Evolutionary conservation across 1,139 yeast species (phyloP).

Genomic region (Suhomyces bokatorum): DNA sequence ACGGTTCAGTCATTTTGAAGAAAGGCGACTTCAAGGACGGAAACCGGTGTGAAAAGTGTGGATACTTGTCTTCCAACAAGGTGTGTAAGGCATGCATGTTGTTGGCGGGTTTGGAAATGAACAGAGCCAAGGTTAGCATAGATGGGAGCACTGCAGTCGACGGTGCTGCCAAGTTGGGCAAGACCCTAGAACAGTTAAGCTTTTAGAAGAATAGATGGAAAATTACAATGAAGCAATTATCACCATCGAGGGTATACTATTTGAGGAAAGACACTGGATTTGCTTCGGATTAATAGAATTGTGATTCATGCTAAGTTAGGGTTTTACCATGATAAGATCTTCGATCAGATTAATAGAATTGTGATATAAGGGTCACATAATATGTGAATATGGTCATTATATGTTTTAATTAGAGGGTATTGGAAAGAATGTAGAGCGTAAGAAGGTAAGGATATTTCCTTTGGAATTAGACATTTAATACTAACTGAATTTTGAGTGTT

Average conservation of each 20-base stretch:
- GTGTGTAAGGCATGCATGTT: constrained; percentile 93
- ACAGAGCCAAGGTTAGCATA: constrained; percentile 59
- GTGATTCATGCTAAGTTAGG: too few species aligned
- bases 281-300: neutral
- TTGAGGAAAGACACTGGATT: too few species aligned
- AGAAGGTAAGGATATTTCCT: too few species aligned
- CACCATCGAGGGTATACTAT: too few species aligned
- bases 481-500: too few species aligned
- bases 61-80: constrained; percentile 83
- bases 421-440: too few species aligned
- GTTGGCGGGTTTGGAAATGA: constrained; percentile 79
- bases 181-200: constrained; percentile 62
- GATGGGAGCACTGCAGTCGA: constrained; percentile 52
- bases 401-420: too few species aligned
- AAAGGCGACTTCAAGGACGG: constrained; percentile 51
- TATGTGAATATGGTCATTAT: too few species aligned
- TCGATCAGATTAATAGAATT: neutral
- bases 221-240: too few species aligned
- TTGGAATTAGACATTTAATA: too few species aligned
- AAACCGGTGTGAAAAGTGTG: constrained; percentile 83
- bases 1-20: constrained; percentile 58
- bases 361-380: too few species aligned
- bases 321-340: too few species aligned
- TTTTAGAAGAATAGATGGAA: constrained; percentile 42
- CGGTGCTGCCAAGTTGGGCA: constrained; percentile 71